phyloP scores from a whole-genome alignment of 345 rosid species.

The Combretum micranthum region DNA sequence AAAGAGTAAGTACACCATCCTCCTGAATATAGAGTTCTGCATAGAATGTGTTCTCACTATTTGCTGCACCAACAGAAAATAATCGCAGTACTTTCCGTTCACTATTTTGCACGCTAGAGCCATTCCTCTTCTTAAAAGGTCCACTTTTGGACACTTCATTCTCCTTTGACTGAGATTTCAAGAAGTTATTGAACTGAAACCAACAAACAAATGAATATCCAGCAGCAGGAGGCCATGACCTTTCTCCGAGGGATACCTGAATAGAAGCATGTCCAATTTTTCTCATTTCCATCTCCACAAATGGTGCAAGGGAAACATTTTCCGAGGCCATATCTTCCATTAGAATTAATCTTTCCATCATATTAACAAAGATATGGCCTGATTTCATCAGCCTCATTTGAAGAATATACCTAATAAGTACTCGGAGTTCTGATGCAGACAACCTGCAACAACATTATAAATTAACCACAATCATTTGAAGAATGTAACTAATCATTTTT shows the following conservation, averaged over 20 bases:
- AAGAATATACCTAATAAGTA: conserved; percentile 73
- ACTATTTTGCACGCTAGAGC: conserved; percentile 41
- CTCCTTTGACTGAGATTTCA: conserved; percentile 62
- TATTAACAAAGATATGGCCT: conserved; percentile 71
- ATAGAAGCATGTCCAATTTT: conserved; percentile 93
- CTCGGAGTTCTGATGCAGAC: conserved; percentile 85
- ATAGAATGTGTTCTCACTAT: conserved; percentile 60
- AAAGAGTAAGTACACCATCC: conserved; percentile 89
- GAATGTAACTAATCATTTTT: no score
- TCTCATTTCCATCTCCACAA: conserved; percentile 94
- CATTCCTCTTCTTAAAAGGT: conserved; percentile 38
- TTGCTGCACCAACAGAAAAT: conserved; percentile 91
- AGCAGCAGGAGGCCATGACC: conserved; percentile 99
- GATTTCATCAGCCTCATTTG: conserved; percentile 80
- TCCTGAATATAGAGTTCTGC: conserved; percentile 94
- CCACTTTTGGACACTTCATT: conserved; percentile 51
- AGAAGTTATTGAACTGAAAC: conserved; percentile 83
- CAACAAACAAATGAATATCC: conserved; percentile 99
- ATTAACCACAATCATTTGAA: conserved; percentile 7
- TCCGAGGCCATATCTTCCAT: conserved; percentile 78
- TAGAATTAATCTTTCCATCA: conserved; percentile 89
- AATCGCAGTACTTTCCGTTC: conserved; percentile 64
- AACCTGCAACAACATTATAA: conserved; percentile 41
- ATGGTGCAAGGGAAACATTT: conserved; percentile 86
- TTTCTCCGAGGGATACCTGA: conserved; percentile 96